Evolutionary conservation across 306 rosid species (phyloP), one percentile per base, ranked within the genome.

Genomic region (Luffa acutangula): DNA sequence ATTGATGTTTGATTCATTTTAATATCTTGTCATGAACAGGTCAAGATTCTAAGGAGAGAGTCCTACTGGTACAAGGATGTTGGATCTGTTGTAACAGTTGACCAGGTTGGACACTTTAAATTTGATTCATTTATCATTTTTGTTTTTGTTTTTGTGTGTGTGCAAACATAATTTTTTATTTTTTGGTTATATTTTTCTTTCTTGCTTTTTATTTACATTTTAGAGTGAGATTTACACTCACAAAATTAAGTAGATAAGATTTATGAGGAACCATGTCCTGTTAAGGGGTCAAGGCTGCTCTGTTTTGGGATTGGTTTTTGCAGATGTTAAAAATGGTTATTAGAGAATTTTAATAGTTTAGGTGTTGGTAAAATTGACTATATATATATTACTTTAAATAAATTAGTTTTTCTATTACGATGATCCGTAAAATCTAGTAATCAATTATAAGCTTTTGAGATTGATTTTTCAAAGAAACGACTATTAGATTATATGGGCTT

Each of bases 61-160:
- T 81, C 84, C 37, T 81, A 76, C 73, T 81, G 84, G 84, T 75
- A 7, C 80, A 81, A 81, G 18, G 79, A 77, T 52, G 57, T 76
- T 75, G 84, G 84, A 51, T 75, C 80, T 41, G 84, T 75, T 53
- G 80, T 81, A 2, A 78, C 84, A 7, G 84, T 81, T 36, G 84
- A 75, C 33, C 84, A 81, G 84, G 84, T 81, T 52, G 21, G 17
- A 18, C 48, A 11, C 10, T 43, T 48, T 3, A 14, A 15, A 1
- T 49, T 49, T 73, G n/a, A 33, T 48, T 54, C 43, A 36, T 6
- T 69, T 73, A 10, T 36, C 5, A 11, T 13, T 56, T 75, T 33
- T 37, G 1, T 48, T 73, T 18, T 3, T 36, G 53, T 25, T 25
- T 25, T 25, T 2, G 12, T 33, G 10, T 53, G 8, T 17, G 21